These are phyloP conservation scores for Violaceomyces palustris DNA, from an alignment of 1,284 basidiomycete genomes.

Conservation along the genomic window DNA sequence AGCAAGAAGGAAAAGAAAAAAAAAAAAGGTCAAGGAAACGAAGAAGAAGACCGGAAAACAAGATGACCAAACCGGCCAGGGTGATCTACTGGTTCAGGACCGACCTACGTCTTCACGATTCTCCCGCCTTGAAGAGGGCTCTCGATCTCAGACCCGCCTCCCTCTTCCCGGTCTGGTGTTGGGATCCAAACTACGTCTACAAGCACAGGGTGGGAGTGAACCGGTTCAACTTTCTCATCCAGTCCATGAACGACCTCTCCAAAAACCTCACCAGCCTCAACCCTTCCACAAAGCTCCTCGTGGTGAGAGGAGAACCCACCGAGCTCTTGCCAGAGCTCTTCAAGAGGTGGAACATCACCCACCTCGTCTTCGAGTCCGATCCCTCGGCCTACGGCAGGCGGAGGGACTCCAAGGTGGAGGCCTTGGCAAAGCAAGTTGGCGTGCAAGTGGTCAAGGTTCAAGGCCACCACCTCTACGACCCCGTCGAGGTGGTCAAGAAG, in stretches of 20 bases:
- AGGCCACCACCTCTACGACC: conserved; percentile 36
- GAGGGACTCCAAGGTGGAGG: conserved; percentile 17
- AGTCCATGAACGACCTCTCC: conserved; percentile 55
- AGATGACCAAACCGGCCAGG: conserved; percentile 28
- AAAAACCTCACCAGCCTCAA: conserved; percentile 54
- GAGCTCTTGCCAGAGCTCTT: conserved; percentile 55
- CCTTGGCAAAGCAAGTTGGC: conserved; percentile 24
- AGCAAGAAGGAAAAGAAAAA: too few species aligned
- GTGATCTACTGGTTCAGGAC: conserved; percentile 59
- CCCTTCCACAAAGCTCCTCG: conserved; percentile 55
- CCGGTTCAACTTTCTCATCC: conserved; percentile 57
- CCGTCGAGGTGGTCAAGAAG: conserved; percentile 29
- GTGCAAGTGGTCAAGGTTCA: conserved; percentile 31
- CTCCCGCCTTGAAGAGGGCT: conserved; percentile 56
- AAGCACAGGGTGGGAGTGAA: conserved; percentile 57
- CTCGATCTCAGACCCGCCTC: conserved; percentile 54
- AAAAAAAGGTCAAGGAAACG: too few species aligned
- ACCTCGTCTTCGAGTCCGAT: conserved; percentile 54
- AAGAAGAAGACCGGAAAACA: too few species aligned
- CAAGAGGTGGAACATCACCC: conserved; percentile 57
- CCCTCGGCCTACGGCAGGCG: conserved; percentile 26
- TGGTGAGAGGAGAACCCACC: conserved; percentile 57
- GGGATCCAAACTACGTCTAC: conserved; percentile 55
- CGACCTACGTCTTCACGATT: conserved; percentile 58
- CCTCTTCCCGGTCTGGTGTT: conserved; percentile 56